A percentile compares a stretch with the other conserved stretches of the same genome.
phyloP scores from a whole-genome alignment of 2,329 filamentous ascomycete species.

The Ramularia endophylla region DNA sequence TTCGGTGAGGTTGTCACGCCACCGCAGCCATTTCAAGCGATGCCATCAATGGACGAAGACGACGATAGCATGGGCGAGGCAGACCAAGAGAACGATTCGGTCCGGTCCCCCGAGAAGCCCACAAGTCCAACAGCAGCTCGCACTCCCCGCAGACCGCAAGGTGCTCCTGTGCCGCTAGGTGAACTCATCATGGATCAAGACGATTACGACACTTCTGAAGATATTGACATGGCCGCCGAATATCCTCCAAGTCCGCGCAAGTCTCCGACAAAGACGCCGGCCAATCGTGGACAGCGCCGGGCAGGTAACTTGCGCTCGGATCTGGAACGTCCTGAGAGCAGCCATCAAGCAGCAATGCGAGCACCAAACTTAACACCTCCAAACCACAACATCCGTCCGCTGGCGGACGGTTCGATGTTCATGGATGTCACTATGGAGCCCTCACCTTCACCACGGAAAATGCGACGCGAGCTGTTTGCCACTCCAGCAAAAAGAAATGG shows the following conservation, averaged over 20 bases:
- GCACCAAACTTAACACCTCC: conserved; percentile 24
- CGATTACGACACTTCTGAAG: conserved; percentile 15
- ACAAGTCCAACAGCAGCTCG: conserved; percentile 24
- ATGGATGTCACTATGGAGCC: conserved; percentile 12
- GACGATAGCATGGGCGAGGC: conserved; percentile 32
- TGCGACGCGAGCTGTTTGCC: conserved; percentile 11
- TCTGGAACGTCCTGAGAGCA: conserved; percentile 19
- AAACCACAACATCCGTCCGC: conserved; percentile 17
- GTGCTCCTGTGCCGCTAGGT: conserved; percentile 25
- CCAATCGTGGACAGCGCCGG: too few species aligned
- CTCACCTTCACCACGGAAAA: conserved; percentile 22
- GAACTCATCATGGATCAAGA: conserved; percentile 28
- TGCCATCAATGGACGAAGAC: conserved; percentile 21
- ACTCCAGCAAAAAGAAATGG: conserved; percentile 4
- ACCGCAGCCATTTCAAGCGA: conserved; percentile 4
- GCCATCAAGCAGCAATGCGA: conserved; percentile 17
- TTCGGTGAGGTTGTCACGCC: conserved; percentile 10
- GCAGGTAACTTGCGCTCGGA: too few species aligned
- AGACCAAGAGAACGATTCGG: conserved; percentile 47
- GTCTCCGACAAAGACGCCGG: not conserved
- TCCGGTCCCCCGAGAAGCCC: conserved; percentile 34
- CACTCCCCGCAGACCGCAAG: conserved; percentile 26
- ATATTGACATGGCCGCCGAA: conserved; percentile 28
- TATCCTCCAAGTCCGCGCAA: conserved; percentile 34
- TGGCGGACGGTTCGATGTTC: conserved; percentile 24